Evolutionary conservation across 192 early-diverging fungal species (phyloP).

Genomic region (Geranomyces michiganensis): DNA sequence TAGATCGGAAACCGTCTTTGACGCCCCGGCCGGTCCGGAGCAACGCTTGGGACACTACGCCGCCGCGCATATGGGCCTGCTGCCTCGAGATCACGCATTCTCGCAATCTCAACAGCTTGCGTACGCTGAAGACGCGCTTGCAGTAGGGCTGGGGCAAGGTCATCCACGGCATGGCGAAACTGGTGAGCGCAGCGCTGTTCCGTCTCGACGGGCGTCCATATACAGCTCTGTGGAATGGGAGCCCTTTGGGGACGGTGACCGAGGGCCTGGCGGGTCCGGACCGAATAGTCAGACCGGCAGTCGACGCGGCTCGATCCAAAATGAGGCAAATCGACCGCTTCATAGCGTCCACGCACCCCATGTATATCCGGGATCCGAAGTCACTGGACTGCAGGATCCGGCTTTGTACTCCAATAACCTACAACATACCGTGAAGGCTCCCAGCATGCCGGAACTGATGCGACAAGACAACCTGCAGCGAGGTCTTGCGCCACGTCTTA

Average conservation of each 20-base stretch:
- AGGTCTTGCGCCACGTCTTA: background rate
- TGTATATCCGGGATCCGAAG: background rate
- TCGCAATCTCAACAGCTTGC: slow-evolving; percentile 14
- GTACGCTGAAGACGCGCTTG: slow-evolving; percentile 13
- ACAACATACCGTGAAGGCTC: background rate
- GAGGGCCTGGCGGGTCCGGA: background rate
- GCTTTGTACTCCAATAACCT: background rate
- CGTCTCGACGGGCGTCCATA: slow-evolving; percentile 38
- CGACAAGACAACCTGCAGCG: background rate
- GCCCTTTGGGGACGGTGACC: slow-evolving; percentile 32
- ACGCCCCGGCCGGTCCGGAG: background rate
- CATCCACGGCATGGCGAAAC: slow-evolving; percentile 46
- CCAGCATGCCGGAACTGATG: slow-evolving; percentile 16
- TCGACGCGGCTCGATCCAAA: background rate
- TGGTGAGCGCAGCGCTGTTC: slow-evolving; percentile 39
- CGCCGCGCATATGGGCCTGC: slow-evolving; percentile 10
- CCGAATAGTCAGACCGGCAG: background rate
- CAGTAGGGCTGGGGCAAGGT: background rate
- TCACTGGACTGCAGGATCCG: background rate
- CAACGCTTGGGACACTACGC: background rate
- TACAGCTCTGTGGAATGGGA: slow-evolving; percentile 40
- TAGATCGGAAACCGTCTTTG: slow-evolving; percentile 30
- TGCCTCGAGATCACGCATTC: slow-evolving; percentile 13
- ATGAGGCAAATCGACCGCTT: background rate
- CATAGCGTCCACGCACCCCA: background rate